These are phyloP conservation scores for Brettanomyces nanus DNA, from an alignment of 805 yeast species.

Conservation along the genomic window DNA sequence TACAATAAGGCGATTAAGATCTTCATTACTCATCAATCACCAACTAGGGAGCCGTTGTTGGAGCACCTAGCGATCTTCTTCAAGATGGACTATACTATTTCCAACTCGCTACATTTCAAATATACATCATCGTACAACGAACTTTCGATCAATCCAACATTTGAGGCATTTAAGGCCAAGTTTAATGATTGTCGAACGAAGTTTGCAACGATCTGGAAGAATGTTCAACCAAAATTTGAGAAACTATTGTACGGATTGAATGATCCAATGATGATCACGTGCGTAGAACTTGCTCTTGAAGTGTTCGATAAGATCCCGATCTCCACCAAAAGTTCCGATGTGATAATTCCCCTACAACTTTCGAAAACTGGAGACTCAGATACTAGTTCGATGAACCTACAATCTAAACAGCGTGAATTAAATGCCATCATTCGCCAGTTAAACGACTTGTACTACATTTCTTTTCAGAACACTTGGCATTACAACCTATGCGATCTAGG, in stretches of 20 bases:
- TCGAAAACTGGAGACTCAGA: slow-evolving; percentile 27
- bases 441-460: slow-evolving; percentile 53
- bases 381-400: slow-evolving; percentile 33
- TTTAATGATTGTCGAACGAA: slow-evolving; percentile 54
- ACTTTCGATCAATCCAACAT: slow-evolving; percentile 51
- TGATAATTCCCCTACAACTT: slow-evolving; percentile 23
- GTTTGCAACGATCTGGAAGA: slow-evolving; percentile 55
- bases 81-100: slow-evolving; percentile 63
- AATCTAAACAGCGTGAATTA: slow-evolving; percentile 30
- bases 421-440: slow-evolving; percentile 38
- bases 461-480: slow-evolving; percentile 73
- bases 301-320: slow-evolving; percentile 58
- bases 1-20: slow-evolving; percentile 42
- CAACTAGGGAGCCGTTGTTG: slow-evolving; percentile 59
- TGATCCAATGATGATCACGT: slow-evolving; percentile 35
- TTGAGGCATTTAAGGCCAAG: slow-evolving; percentile 56
- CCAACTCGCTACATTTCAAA: slow-evolving; percentile 66
- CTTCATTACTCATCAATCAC: slow-evolving; percentile 62
- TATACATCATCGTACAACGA: slow-evolving; percentile 67
- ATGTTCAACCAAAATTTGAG: slow-evolving; percentile 45
- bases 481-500: slow-evolving; percentile 59
- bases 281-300: slow-evolving; percentile 47
- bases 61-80: slow-evolving; percentile 60
- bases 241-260: slow-evolving; percentile 30
- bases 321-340: slow-evolving; percentile 28